phyloP scores from a whole-genome alignment of 2,329 filamentous ascomycete species.

The Fusarium coicis region DNA sequence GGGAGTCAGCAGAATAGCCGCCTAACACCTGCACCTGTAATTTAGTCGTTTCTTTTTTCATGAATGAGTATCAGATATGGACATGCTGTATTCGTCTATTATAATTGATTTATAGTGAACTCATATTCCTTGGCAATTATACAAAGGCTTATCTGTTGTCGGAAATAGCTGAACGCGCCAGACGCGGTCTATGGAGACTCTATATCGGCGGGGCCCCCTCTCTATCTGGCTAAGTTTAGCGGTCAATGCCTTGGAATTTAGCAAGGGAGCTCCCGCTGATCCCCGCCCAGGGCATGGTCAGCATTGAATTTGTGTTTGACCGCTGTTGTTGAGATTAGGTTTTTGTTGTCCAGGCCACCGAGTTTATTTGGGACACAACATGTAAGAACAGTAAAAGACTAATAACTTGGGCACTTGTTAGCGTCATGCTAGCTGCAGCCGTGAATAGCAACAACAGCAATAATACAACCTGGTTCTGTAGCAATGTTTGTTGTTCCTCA shows the following conservation, averaged over 20 bases:
- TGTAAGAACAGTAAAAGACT: background rate
- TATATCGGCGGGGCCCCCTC: constrained; percentile 1
- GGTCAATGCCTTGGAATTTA: constrained; percentile 31
- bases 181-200: background rate
- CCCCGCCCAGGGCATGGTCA: constrained; percentile 18
- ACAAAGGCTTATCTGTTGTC: background rate
- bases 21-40: background rate
- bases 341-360: constrained; percentile 34
- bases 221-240: constrained; percentile 11
- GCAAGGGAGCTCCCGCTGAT: constrained; percentile 29
- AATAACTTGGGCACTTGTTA: background rate
- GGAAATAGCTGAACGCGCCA: constrained; percentile 16
- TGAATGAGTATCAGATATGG: too few relatives aligned
- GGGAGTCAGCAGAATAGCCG: background rate
- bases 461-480: background rate
- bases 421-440: background rate
- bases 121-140: background rate
- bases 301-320: constrained; percentile 33
- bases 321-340: constrained; percentile 32
- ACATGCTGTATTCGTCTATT: background rate
- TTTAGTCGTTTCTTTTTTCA: background rate
- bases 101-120: background rate
- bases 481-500: background rate
- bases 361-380: constrained; percentile 8
- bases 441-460: background rate